phyloP scores from a whole-genome alignment of 225 moss, liverwort and hornwort species.

The Antitrichia curtipendula region DNA sequence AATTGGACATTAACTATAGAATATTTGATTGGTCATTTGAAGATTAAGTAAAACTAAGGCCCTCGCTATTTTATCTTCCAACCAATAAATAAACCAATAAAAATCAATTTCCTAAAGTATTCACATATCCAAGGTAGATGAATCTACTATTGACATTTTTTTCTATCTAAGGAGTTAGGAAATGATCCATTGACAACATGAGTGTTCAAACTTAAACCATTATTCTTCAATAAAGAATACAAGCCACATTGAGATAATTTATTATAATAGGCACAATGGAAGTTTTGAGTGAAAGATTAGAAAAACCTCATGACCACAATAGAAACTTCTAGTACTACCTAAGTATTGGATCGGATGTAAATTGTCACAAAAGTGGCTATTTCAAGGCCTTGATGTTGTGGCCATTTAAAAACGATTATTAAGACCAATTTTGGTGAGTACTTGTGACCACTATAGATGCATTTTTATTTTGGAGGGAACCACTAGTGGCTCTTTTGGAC shows the following conservation, averaged over 20 bases:
- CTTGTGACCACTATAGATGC: neutral
- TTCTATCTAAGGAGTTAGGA: neutral
- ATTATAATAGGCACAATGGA: neutral
- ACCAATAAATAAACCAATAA: neutral
- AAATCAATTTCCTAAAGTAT: accelerated
- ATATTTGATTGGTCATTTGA: neutral
- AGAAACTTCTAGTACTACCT: neutral
- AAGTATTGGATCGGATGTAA: accelerated
- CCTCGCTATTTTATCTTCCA: neutral
- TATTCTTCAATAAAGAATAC: neutral
- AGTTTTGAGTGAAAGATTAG: neutral
- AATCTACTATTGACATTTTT: neutral
- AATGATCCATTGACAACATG: too few species aligned
- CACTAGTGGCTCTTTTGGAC: neutral
- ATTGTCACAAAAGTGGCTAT: neutral
- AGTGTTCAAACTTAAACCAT: neutral
- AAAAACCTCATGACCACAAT: neutral
- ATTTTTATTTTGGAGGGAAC: neutral
- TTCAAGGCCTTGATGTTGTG: neutral
- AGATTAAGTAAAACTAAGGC: neutral
- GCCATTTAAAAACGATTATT: neutral
- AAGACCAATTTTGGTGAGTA: neutral
- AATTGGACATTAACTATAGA: neutral
- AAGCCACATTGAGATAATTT: neutral
- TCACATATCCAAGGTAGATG: neutral